These are phyloP conservation scores for Colletotrichum sp. DNA, from an alignment of 2,329 filamentous ascomycete genomes.

Conservation along the genomic window DNA sequence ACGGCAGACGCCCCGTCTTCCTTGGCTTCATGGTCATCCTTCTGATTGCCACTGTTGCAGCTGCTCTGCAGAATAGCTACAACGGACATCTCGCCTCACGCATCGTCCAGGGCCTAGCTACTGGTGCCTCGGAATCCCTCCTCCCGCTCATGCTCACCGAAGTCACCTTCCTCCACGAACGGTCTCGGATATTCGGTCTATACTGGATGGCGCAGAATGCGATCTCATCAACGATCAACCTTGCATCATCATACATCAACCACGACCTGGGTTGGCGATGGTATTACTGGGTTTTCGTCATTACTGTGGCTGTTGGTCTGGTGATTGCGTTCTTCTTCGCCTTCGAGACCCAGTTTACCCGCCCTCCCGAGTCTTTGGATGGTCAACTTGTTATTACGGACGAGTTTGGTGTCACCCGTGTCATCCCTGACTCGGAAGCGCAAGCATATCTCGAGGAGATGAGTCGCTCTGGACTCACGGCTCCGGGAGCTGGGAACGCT, in stretches of 20 bases:
- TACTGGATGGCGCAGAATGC: conserved; percentile 44
- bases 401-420: conserved; percentile 39
- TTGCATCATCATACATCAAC: conserved; percentile 38
- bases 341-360: conserved; percentile 44
- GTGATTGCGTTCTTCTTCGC: conserved; percentile 41
- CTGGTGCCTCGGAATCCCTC: conserved; percentile 42
- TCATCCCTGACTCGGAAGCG: conserved; percentile 35
- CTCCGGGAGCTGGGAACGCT: neutral
- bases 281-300: conserved; percentile 45
- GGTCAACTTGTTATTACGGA: conserved; percentile 40
- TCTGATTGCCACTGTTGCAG: conserved; percentile 35
- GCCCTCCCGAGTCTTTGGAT: conserved; percentile 34
- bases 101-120: conserved; percentile 39
- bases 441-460: conserved; percentile 23
- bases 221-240: conserved; percentile 34
- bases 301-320: conserved; percentile 36
- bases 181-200: conserved; percentile 36
- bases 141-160: conserved; percentile 43
- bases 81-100: conserved; percentile 40
- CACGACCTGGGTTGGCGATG: conserved; percentile 41
- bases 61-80: conserved; percentile 35
- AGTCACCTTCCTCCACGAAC: conserved; percentile 43
- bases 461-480: neutral
- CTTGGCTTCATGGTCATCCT: conserved; percentile 34
- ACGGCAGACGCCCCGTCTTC: conserved; percentile 40